Evolutionary conservation across 2,329 filamentous ascomycete genomes (phyloP), one percentile per base, ranked within the genome.

Genomic region (Aphanocladium album): DNA sequence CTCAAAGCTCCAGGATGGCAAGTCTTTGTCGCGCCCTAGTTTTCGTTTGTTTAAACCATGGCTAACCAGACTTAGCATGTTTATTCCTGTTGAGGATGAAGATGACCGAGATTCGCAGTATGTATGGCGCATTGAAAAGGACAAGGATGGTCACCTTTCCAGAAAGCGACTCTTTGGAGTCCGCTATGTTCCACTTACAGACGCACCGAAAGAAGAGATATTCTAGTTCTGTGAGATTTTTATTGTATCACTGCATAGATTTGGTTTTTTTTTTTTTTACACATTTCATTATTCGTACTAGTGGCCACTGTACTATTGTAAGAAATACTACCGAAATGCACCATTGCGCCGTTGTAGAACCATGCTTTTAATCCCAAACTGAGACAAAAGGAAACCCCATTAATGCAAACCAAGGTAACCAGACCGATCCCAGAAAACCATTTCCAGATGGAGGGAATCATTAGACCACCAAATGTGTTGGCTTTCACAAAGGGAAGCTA

Each of bases 101-200:
- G 69, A 71, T 6, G 67, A 68, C 5, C 71, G 73, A 2, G 72
- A 70, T 39, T 70, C 74, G 56, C 90, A 93, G 75, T 81, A 88
- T 69, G 85, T 93, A 9, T 93, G 87, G 81, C 80, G 85, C 1
- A 81, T 93, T 47, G 85, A 91, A 68, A 93, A 93, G 79, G 83
- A 89, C 67, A 77, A 73, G 39, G 73, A 86, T 5, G 90, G 90
- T 1, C 76, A 74, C 2, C 76, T 93, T 2, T 80, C 73, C 27
- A 85, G 76, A 76, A 81, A 81, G 74, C 86, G 79, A 73, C 67
- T 88, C 64, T 90, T 88, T 72, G 88, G 86, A 0, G 90, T 93
- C 46, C 77, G 85, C 65, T 93, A 93, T 76, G 90, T 93, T 62
- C 89, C 89, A 4, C 74, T 93, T 74, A 91, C 88, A 5, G 88